phyloP scores from a whole-genome alignment of 768 basidiomycete species.

The Wakefieldia striispora region DNA sequence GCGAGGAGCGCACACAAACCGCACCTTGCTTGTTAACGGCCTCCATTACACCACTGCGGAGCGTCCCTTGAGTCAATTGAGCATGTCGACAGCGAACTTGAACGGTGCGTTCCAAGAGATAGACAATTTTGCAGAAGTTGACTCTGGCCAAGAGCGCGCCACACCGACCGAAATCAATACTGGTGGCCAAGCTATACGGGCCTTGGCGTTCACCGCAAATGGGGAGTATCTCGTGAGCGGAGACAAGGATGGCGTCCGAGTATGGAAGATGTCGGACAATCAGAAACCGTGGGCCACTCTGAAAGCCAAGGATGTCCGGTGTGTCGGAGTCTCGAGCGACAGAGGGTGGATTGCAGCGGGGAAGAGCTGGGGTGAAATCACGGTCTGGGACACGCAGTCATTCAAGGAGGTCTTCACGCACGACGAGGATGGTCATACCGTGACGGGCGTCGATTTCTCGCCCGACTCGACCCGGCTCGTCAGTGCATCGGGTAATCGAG shows the following conservation, averaged over 20 bases:
- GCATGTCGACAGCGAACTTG: neutral
- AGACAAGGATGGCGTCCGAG: constrained; percentile 8
- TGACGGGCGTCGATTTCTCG: constrained; percentile 7
- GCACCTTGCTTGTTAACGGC: neutral
- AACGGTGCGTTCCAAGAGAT: neutral
- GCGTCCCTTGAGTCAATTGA: neutral
- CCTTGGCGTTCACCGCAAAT: constrained; percentile 2
- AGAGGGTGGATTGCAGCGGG: constrained; percentile 8
- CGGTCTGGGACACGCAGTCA: constrained; percentile 3
- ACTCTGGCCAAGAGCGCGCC: neutral
- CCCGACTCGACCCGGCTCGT: constrained; percentile 1
- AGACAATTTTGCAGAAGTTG: neutral
- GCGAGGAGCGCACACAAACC: too few species aligned
- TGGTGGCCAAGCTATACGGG: constrained; percentile 2
- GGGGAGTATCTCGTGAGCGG: constrained; percentile 8
- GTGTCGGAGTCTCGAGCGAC: constrained; percentile 8
- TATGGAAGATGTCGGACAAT: constrained; percentile 2
- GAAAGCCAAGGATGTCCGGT: constrained; percentile 4
- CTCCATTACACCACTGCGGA: too few species aligned
- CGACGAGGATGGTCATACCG: constrained; percentile 3
- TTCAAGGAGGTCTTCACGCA: constrained; percentile 1
- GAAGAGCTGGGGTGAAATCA: constrained; percentile 7
- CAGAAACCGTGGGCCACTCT: neutral
- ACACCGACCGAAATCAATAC: neutral
- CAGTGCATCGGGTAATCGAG: constrained; percentile 3